A percentile compares a stretch with the other conserved stretches of the same genome.
Conservation (phyloP, 192 early-diverging fungal genomes). For the Gamsiella multidivaricata region DNA sequence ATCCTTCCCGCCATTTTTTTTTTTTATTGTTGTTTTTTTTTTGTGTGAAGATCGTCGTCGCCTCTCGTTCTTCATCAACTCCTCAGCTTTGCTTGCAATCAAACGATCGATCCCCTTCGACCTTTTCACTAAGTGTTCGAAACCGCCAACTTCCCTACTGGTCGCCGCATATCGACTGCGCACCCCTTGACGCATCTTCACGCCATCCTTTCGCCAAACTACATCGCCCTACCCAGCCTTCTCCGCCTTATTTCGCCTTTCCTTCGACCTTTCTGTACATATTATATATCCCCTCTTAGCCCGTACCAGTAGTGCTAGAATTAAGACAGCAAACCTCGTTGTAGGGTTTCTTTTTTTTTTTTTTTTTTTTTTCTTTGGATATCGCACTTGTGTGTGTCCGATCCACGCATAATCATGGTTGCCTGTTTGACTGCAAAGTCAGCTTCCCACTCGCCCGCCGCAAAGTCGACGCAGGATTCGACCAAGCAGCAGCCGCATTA, state of each 20-base stretch:
- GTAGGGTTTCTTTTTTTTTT: neutral
- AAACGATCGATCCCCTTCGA: constrained; percentile 16
- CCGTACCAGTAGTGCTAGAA: neutral
- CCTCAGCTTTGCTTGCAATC: too few relatives aligned
- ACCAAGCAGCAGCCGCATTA: constrained; percentile 23
- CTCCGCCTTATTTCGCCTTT: neutral
- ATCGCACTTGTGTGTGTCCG: neutral
- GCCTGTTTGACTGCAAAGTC: constrained; percentile 45
- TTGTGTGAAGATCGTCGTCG: too few relatives aligned
- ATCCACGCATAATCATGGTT: constrained; percentile 24
- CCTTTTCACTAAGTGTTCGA: constrained; percentile 51
- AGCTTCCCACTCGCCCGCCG: constrained; percentile 17
- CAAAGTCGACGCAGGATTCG: constrained; percentile 32
- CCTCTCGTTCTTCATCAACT: too few relatives aligned
- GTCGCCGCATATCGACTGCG: constrained; percentile 15
- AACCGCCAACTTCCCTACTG: neutral
- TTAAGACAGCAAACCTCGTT: neutral
- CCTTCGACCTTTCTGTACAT: neutral
- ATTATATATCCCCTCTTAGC: neutral
- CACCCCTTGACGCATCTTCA: neutral
- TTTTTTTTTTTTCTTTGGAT: constrained; percentile 6
- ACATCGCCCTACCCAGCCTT: neutral
- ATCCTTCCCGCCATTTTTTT: too few relatives aligned
- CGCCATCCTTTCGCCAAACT: neutral
- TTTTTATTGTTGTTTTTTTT: too few relatives aligned